Conservation (phyloP, 345 rosid genomes). For the Anastatica hierochuntica region DNA sequence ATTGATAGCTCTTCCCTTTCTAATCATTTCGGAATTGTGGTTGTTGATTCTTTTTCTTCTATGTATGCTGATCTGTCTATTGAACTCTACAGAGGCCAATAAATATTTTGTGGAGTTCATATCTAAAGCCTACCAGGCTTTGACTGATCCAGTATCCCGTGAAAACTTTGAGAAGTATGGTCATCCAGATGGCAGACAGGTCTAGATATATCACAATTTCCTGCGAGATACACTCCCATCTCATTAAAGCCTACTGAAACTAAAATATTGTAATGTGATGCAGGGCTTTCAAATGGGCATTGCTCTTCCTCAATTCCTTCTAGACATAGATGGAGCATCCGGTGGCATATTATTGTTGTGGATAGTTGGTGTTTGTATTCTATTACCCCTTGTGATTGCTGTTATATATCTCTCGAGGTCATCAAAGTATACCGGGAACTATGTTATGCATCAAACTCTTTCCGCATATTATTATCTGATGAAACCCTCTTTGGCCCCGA, state of each 20-base stretch:
- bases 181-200: slow-evolving; percentile 99
- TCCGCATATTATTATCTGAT: slow-evolving; percentile 78
- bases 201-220: too few species aligned
- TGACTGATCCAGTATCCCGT: slow-evolving; percentile 84
- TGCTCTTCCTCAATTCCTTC: slow-evolving; percentile 91
- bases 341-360: slow-evolving; percentile 96
- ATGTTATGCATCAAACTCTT: slow-evolving; percentile 95
- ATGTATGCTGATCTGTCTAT: too few species aligned
- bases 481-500: slow-evolving; percentile 98
- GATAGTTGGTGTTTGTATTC: slow-evolving; percentile 97
- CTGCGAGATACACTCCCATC: too few species aligned
- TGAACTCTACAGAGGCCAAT: slow-evolving; percentile 61
- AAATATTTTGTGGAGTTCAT: slow-evolving; percentile 78
- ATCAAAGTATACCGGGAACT: slow-evolving; percentile 92
- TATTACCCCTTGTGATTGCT: slow-evolving; percentile 89
- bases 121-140: slow-evolving; percentile 94
- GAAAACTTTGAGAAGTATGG: too few species aligned
- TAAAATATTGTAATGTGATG: slow-evolving; percentile 15
- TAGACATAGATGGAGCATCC: slow-evolving; percentile 86
- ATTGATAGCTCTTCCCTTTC: too few species aligned
- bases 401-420: slow-evolving; percentile 92
- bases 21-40: too few species aligned
- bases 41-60: too few species aligned
- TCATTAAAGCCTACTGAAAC: slow-evolving; percentile 5
- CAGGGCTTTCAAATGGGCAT: slow-evolving; percentile 99